Evolutionary conservation across 2,329 filamentous ascomycete genomes (phyloP), one percentile per base, ranked within the genome.

Genomic region (Pseudogymnoascus sp.): DNA sequence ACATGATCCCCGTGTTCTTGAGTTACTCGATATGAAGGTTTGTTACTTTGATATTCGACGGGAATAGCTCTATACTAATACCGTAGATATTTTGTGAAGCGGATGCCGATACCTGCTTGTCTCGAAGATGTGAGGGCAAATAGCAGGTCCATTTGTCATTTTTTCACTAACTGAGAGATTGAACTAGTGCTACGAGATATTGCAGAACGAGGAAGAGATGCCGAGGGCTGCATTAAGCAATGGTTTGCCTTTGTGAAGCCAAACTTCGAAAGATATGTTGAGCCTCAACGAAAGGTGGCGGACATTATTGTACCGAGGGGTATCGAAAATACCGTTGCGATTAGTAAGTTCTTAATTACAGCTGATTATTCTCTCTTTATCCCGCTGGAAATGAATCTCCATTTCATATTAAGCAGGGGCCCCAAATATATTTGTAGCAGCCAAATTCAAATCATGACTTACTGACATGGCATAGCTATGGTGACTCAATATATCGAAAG

Each of bases 161-260:
- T 47, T 35, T 47, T 29, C 31, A 44, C 60, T 62, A 44, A 33
- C 35, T 61, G 33, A 61, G 59, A 61, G 13, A 8, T 21, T 33
- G 7, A 63, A 16, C 44, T 33, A 68, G 62, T 68, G 96, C 68
- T 79, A 91, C 89, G 95, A 71, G 95, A 99, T 76, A 91, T 97
- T 21, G 86, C 86, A 70, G 91, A 96, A 70, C 86, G 95, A 71
- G 93, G 90, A 2, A 85, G 95, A 72, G 93, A 96, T 71, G 89
- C 97, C 63, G 90, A 97, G 73, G 95, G 95, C 42, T 93, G 93
- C 71, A 93, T 99, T 74, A 97, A 97, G 76, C 95, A 99, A 75
- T 99, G 95, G 95, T 97, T 97, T 74, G 80, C 79, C 10, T 99
- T 90, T 73, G 95, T 99, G 47, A 99, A 99, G 76, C 95, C 95